Base-by-base conservation (phyloP, 1,139 yeast species). In the Blastobotrys capitulatus region DNA sequence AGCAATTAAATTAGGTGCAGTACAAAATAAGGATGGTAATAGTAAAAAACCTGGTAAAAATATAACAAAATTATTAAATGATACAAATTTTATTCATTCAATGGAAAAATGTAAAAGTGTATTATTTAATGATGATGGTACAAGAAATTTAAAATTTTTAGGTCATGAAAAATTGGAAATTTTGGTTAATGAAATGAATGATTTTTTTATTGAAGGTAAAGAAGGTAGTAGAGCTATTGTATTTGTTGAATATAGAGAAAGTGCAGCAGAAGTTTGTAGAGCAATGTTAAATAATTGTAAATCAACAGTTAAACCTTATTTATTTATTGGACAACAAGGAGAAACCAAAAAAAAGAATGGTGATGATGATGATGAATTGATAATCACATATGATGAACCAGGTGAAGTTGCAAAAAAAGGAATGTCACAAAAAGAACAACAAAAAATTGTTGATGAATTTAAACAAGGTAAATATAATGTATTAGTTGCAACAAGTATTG, bases 401-500 rank as follows among this genome's bases (percentile, higher is more conserved):
- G 53, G 54, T 39, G 39, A 27, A 10, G 32, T 32, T 6, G 51
- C 51, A 13, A 48, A 46, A 8, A 48, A 45, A 29, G 72, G 72
- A 7, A 72, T 72, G 76, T 57, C 64, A 1, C 76, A 73, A 42
- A 71, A 72, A 54, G 67, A 65, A 43, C 76, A 72, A 51, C 70
- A 67, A 42, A 82, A 82, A 52, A 76, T 87, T 12, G 84, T 94
- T 40, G 75, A 75, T 34, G 76, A 82, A 53, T 92, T 94, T 67
- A 86, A 83, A 58, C 59, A 67, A 1, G 96, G 95, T 6, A 71
- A 67, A 1, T 79, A 78, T 60, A 94, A 92, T 62, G 81, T 87
- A 6, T 71, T 94, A 27, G 95, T 94, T 2, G 97, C 97, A 6
- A 94, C 99, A 0, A 89, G 97, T 0, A 92, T 94, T 63, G 99